Evolutionary conservation across 75 land plant genomes (phyloP).

Genomic region (Cupressus sempervirens): DNA sequence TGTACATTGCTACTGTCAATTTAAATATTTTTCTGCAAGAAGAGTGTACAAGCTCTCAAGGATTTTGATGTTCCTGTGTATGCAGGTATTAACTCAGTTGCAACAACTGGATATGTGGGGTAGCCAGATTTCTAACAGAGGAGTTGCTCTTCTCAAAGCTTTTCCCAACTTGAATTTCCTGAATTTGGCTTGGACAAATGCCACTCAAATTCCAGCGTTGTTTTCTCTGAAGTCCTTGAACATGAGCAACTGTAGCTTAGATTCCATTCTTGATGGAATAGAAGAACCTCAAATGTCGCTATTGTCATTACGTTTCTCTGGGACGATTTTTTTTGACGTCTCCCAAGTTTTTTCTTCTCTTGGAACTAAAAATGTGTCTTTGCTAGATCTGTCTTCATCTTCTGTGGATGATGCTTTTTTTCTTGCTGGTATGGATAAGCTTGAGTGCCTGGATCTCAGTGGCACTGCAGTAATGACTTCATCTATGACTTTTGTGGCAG

Average conservation of each 20-base stretch:
- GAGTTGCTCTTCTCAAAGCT: slow-evolving; percentile 35
- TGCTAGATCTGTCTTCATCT: slow-evolving; percentile 59
- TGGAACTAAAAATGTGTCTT: slow-evolving; percentile 18
- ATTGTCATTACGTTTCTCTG: slow-evolving; percentile 48
- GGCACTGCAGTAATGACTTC: slow-evolving; percentile 35
- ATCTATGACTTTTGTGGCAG: slow-evolving; percentile 34
- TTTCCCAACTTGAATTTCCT: slow-evolving; percentile 60
- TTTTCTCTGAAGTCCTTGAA: slow-evolving; percentile 51
- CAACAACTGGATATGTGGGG: slow-evolving; percentile 87
- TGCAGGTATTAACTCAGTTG: slow-evolving; percentile 61
- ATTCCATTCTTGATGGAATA: slow-evolving; percentile 41
- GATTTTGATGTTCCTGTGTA: neutral
- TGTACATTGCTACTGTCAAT: neutral
- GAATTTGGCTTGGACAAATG: slow-evolving; percentile 85
- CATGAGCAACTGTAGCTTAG: slow-evolving; percentile 71
- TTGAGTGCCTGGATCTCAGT: slow-evolving; percentile 68
- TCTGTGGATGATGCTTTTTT: slow-evolving; percentile 29
- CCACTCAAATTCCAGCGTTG: slow-evolving; percentile 58
- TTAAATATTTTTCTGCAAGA: neutral
- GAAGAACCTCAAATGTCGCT: slow-evolving; percentile 23
- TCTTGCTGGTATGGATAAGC: slow-evolving; percentile 33
- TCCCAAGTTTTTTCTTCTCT: slow-evolving; percentile 30
- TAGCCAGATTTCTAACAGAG: slow-evolving; percentile 67
- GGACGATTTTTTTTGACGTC: slow-evolving; percentile 42
- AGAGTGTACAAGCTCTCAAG: too few species aligned